Conservation (phyloP, 2,329 filamentous ascomycete genomes). For the Paraphoma chrysanthemicola region DNA sequence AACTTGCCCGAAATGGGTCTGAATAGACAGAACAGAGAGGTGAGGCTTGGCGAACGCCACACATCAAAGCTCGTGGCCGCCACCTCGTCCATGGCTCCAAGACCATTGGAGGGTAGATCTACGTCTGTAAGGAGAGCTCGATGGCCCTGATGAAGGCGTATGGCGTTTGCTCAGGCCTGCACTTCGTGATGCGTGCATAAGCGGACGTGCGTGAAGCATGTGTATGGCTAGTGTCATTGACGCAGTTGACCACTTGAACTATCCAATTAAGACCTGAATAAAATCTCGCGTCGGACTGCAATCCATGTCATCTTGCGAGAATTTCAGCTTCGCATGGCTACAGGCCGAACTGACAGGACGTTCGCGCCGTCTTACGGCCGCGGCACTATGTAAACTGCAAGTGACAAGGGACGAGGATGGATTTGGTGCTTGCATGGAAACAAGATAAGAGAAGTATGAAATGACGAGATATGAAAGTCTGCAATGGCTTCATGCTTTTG, state of each 20-base stretch:
- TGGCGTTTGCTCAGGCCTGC: background rate
- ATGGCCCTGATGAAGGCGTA: background rate
- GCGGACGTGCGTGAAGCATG: background rate
- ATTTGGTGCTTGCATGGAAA: too few species aligned
- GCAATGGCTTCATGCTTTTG: too few species aligned
- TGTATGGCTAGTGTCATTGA: background rate
- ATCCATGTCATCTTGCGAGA: too few species aligned
- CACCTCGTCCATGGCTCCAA: background rate
- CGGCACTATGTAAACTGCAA: too few species aligned
- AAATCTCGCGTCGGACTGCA: too few species aligned
- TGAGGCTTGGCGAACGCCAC: constrained; percentile 22
- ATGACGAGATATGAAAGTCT: too few species aligned
- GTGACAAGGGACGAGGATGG: too few species aligned
- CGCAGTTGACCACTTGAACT: background rate
- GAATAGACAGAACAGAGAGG: constrained; percentile 37
- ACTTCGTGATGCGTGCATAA: background rate
- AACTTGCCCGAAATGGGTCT: constrained; percentile 30
- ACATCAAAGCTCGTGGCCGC: background rate
- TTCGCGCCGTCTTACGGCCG: too few species aligned
- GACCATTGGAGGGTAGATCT: background rate
- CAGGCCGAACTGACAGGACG: too few species aligned
- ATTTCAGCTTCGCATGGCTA: too few species aligned
- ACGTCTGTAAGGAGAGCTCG: background rate
- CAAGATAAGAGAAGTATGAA: too few species aligned
- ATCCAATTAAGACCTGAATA: background rate